Base-by-base conservation (phyloP, 495 filamentous ascomycete genomes). In the Niebla homalea region DNA sequence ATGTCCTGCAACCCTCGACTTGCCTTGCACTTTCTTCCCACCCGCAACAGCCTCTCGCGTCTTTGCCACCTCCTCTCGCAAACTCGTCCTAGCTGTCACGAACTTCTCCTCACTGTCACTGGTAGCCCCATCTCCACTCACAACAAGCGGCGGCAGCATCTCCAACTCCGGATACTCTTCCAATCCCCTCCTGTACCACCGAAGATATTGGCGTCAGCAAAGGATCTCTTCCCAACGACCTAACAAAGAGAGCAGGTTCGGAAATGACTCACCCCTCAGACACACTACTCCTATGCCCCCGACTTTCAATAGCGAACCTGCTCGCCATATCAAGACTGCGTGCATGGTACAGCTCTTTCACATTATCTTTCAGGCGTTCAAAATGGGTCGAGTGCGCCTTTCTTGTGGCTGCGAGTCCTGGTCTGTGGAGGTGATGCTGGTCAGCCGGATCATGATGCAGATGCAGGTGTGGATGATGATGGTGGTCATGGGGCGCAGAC, bases 111-210 rank as follows among this genome's bases (percentile, higher is more conserved):
- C 21, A 22, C 32, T n/a, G n/a, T n/a, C 45, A 48, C 20, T 14
- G 8, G 1, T 15, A 22, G 16, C 39, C 8, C n/a, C 32, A 5
- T n/a, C n/a, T 26, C n/a, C n/a, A 36, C 45, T 35, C 45, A 18
- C 25, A 8, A 16, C 19, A 22, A 50, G 26, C 38, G 48, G 48
- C n/a, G 37, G 48, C 15, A 54, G 39, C 21, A 57, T 48, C 35
- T 57, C 55, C 23, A 57, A 37, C 18, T 57, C 55, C 10, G 55
- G 55, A 48, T 57, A 57, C 45, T 57, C 52, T 19, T 46, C 7
- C 42, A 36, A 22, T 15, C 53, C 21, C 39, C 39, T 22, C 25
- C 20, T 36, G 10, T 16, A 39, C n/a, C n/a, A n/a, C n/a, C n/a
- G n/a, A n/a, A n/a, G n/a, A n/a, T n/a, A 16, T 32, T 12, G 7